Evolutionary conservation across 2,329 filamentous ascomycete genomes (phyloP), one percentile per base, ranked within the genome.

Genomic region (Exophiala sp.): DNA sequence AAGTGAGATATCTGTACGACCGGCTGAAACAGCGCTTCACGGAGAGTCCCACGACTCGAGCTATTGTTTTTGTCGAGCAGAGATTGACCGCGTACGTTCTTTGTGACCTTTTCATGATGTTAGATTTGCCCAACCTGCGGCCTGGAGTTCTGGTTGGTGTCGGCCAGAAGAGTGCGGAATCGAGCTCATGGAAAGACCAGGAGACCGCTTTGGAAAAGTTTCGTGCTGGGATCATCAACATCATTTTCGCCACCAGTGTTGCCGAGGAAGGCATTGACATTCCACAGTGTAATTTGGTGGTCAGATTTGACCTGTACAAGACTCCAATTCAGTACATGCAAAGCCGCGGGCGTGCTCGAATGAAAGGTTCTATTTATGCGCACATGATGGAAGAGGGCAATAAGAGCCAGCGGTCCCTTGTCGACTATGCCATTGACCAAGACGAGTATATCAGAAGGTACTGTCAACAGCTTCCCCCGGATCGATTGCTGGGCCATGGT

Each of bases 241-340:
- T 79, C 52, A 65, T 82, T 14, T 83, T 84, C 60, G 76, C 80
- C 30, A 84, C 81, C 6, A 81, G 79, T 10, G 78, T 83, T 1
- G 81, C 79, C 2, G 81, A 84, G 62, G 81, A 84, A 66, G 81
- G 81, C 0, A 73, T 84, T 6, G 81, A 84, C 61, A 81, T 83
- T 18, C 80, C 80, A 3, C 78, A 81, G 52, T 84, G 81, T 66
- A 83, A 83, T 56, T 65, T 83, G n/a, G 76, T 83, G 9, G 68
- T 83, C 21, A 73, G 73, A 1, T 98, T 96, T 62, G 88, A 97
- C 63, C 77, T 95, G 2, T 95, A 89, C 67, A 76, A 78, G 9
- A 96, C 91, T 0, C 82, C 95, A 66, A 97, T 97, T 45, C 87
- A 95, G 63, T 97, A 96, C 64, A 83, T 97, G 16, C 93, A 98